phyloP scores from a whole-genome alignment of 768 basidiomycete genomes.

The Lactarius sanguifluus region DNA sequence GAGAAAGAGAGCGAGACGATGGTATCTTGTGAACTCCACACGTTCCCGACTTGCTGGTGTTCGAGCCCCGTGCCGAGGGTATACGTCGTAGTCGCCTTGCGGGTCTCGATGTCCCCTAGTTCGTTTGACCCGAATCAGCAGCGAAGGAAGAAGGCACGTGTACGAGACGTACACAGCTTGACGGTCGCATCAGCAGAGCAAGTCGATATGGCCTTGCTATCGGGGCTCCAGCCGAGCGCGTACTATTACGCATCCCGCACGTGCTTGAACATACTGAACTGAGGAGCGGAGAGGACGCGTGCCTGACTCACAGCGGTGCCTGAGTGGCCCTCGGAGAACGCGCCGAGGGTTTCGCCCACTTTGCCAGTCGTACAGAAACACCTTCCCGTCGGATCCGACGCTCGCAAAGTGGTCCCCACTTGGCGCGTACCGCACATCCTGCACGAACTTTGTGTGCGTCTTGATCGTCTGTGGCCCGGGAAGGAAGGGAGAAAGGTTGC shows the following conservation, averaged over 20 bases:
- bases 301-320: conserved; percentile 65
- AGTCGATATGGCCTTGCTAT: conserved; percentile 72
- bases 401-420: conserved; percentile 84
- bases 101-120: conserved; percentile 78
- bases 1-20: conserved; percentile 83
- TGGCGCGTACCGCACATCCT: conserved; percentile 81
- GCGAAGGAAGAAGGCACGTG: neutral
- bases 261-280: conserved; percentile 8
- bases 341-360: conserved; percentile 73
- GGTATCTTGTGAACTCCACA: conserved; percentile 70
- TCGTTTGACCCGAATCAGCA: neutral
- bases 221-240: conserved; percentile 77
- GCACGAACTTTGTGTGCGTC: conserved; percentile 89
- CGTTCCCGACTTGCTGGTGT: conserved; percentile 85
- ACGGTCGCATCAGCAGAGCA: conserved; percentile 87
- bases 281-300: neutral
- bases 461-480: conserved; percentile 59
- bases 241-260: conserved; percentile 42
- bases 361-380: conserved; percentile 91
- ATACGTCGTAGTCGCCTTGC: conserved; percentile 68
- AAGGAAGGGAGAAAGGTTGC: neutral
- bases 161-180: conserved; percentile 62
- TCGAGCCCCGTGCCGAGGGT: conserved; percentile 69
- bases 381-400: conserved; percentile 84
- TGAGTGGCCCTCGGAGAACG: conserved; percentile 70